A percentile compares a stretch with the other conserved stretches of the same genome.
These are phyloP conservation scores for Zarea fungicola DNA, from an alignment of 2,329 filamentous ascomycete species.

Conservation along the genomic window DNA sequence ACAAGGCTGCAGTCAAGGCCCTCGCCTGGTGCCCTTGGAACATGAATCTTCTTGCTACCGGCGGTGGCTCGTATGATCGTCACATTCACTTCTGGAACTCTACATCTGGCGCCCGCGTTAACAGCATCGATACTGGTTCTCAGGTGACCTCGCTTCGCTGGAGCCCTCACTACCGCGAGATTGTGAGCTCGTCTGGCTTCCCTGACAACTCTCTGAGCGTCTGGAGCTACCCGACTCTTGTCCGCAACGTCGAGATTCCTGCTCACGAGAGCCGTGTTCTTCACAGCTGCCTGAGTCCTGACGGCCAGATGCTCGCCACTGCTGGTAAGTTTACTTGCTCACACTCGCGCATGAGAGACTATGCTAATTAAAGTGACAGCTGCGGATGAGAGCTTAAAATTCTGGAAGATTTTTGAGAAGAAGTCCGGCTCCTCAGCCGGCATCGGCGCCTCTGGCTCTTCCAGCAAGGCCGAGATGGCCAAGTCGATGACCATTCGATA, in stretches of 20 bases:
- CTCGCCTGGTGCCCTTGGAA: constrained; percentile 99
- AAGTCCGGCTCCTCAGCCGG: constrained; percentile 72
- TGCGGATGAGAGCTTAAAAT: constrained; percentile 95
- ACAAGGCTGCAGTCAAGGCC: constrained; percentile 97
- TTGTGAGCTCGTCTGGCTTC: constrained; percentile 95
- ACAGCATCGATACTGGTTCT: constrained; percentile 97
- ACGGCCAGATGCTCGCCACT: constrained; percentile 96
- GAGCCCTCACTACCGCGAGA: constrained; percentile 96
- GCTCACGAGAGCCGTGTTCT: constrained; percentile 95
- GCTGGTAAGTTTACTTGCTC: constrained; percentile 53
- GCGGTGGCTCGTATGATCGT: constrained; percentile 91
- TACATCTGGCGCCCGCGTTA: constrained; percentile 92
- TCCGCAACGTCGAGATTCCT: constrained; percentile 96
- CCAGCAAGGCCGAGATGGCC: constrained; percentile 75
- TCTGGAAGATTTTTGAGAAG: constrained; percentile 99
- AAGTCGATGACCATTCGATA: constrained; percentile 96
- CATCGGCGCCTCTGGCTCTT: constrained; percentile 59
- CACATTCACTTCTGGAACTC: constrained; percentile 99
- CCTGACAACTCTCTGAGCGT: constrained; percentile 99
- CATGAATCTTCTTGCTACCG: constrained; percentile 91
- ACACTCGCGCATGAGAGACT: background rate
- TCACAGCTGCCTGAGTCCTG: constrained; percentile 93
- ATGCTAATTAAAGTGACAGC: constrained; percentile 38
- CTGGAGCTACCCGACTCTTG: constrained; percentile 96
- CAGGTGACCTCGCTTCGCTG: constrained; percentile 95